A percentile compares a stretch with the other conserved stretches of the same genome.
phyloP scores from a whole-genome alignment of 768 basidiomycete genomes.

The Rhodotorula paludigena region DNA sequence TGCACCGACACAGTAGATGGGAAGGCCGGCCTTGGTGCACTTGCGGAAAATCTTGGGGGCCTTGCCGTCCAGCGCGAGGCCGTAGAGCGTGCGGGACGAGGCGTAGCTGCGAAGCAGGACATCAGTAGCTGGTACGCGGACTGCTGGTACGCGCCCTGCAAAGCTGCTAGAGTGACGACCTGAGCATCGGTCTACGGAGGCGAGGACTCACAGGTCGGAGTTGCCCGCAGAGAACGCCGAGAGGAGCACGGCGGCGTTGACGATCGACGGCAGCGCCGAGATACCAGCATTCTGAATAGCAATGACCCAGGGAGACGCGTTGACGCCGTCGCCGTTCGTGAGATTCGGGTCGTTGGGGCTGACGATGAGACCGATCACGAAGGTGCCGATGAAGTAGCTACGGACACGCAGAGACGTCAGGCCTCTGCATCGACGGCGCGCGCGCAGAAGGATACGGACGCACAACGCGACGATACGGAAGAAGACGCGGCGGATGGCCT shows the following conservation, averaged over 20 bases:
- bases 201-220: conserved; percentile 20
- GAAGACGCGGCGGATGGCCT: conserved; percentile 65
- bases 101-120: too few species aligned
- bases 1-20: conserved; percentile 64
- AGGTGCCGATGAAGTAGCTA: conserved; percentile 18
- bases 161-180: too few species aligned
- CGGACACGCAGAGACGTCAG: not conserved
- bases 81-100: conserved; percentile 70
- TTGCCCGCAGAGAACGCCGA: conserved; percentile 69
- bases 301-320: conserved; percentile 55
- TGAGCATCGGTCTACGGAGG: too few species aligned
- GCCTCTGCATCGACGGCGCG: not conserved
- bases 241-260: conserved; percentile 58
- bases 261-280: conserved; percentile 63
- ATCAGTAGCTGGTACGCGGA: too few species aligned
- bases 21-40: conserved; percentile 64
- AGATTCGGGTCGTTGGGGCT: conserved; percentile 66
- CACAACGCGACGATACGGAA: conserved; percentile 78
- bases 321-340: conserved; percentile 42
- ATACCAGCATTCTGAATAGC: conserved; percentile 17
- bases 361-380: conserved; percentile 69
- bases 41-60: conserved; percentile 73
- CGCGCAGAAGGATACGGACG: conserved; percentile 35
- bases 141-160: too few species aligned
- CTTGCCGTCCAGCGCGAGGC: conserved; percentile 70